Conservation (phyloP, 306 rosid species). For the Castanospermum australe region DNA sequence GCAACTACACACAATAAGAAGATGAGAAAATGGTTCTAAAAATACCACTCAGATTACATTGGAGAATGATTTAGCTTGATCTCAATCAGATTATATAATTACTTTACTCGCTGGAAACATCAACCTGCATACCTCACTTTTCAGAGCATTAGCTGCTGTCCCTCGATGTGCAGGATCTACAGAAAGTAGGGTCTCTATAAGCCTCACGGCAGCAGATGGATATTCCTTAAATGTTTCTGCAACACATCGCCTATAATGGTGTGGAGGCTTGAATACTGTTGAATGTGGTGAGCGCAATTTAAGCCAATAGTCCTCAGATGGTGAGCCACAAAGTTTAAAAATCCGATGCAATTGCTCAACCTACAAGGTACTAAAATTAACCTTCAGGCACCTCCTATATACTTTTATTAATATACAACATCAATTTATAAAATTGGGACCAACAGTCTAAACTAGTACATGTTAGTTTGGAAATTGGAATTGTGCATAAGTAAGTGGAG, state of each 20-base stretch:
- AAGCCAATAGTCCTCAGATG: slow-evolving; percentile 89
- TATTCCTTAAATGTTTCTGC: slow-evolving; percentile 75
- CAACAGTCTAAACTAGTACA: neutral
- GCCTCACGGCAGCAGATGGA: slow-evolving; percentile 68
- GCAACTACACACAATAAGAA: neutral
- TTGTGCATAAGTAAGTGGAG: neutral
- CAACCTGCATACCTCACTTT: slow-evolving; percentile 68
- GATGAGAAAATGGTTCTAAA: neutral
- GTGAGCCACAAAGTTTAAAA: slow-evolving; percentile 97
- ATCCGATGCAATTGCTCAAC: slow-evolving; percentile 98
- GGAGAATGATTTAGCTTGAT: neutral
- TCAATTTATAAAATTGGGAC: neutral
- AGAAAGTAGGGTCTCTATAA: slow-evolving; percentile 77
- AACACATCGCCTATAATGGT: slow-evolving; percentile 75
- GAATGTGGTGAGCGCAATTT: slow-evolving; percentile 62
- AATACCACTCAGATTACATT: neutral
- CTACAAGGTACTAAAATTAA: slow-evolving; percentile 47
- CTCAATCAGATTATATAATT: slow-evolving; percentile 12
- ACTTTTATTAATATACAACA: neutral
- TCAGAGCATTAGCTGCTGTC: slow-evolving; percentile 81
- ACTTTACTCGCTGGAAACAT: neutral
- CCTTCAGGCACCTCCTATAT: slow-evolving; percentile 26
- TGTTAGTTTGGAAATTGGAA: neutral
- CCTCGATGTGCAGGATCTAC: slow-evolving; percentile 80
- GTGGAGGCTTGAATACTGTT: slow-evolving; percentile 75